Percentiles rank a stretch among this genome's conserved stretches.
These are phyloP conservation scores for Acer saccharum DNA, from an alignment of 345 rosid species.

Conservation along the genomic window DNA sequence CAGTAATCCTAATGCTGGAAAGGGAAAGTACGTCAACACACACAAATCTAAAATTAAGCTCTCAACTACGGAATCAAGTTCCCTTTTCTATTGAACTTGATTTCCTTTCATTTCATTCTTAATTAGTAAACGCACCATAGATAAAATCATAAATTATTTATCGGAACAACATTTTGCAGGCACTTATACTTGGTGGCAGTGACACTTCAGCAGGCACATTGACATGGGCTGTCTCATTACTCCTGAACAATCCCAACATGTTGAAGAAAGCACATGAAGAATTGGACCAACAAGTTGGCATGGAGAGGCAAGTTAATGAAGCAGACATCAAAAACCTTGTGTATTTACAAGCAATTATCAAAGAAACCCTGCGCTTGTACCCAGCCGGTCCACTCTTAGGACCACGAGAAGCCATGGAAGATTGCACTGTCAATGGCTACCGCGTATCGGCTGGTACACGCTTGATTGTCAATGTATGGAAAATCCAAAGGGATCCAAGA, in stretches of 20 bases:
- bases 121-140: no score
- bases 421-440: slow-evolving; percentile 51
- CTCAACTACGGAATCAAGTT: no score
- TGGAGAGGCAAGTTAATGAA: slow-evolving; percentile 47
- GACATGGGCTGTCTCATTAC: slow-evolving; percentile 64
- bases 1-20: no score
- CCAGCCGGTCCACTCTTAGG: slow-evolving; percentile 61
- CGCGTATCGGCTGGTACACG: slow-evolving; percentile 46
- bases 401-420: slow-evolving; percentile 51
- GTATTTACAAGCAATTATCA: slow-evolving; percentile 61
- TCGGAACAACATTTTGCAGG: slow-evolving; percentile 25
- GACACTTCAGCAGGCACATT: slow-evolving; percentile 49
- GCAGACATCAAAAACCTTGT: slow-evolving; percentile 48
- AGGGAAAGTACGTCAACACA: no score
- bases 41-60: no score
- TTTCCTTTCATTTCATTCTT: no score
- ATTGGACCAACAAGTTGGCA: slow-evolving; percentile 48
- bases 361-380: slow-evolving; percentile 61
- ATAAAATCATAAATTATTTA: background rate
- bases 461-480: slow-evolving; percentile 52
- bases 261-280: slow-evolving; percentile 54
- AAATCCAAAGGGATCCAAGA: slow-evolving; percentile 50
- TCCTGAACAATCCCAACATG: slow-evolving; percentile 45
- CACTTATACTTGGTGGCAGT: slow-evolving; percentile 51
- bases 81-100: no score